Evolutionary conservation across 805 yeast species (phyloP), one percentile per base, ranked within the genome.

Genomic region (Saturnispora sekii): DNA sequence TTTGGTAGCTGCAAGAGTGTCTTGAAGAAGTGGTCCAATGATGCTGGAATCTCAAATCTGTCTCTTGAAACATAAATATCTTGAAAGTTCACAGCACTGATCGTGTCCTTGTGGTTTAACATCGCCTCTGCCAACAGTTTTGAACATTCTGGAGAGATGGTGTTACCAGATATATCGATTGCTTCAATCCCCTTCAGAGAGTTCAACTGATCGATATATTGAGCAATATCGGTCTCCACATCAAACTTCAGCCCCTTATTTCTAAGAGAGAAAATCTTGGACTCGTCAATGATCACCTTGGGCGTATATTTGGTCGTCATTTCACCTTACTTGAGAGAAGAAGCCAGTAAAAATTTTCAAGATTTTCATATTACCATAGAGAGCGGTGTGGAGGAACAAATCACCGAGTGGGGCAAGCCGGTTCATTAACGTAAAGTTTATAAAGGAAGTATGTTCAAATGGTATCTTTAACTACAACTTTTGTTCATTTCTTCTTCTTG

Each of bases 31-130:
- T 72, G 69, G 47, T 75, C 76, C 60, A 93, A 73, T 4, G 95
- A 79, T 51, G 78, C 75, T 16, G 97, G 97, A 51, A 93, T 94
- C 66, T 93, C 99, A 47, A 89, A 89, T 56, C 87, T 88, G 53
- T 90, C 75, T 60, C 99, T 77, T 10, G 97, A 95, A 26, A 97
- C 93, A 68, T 86, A 93, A 51, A 93, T 74, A 64, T 93, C 99
- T 41, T 95, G 89, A 53, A 93, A 79, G 62, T 90, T 78, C 48
- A 87, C 77, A 54, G 81, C 89, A 49, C 69, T 74, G 55, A 78
- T 67, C 47, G 77, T 68, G 41, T 68, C 69, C 36, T 61, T 60
- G 32, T 65, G 61, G 10, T 49, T 48, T n/a, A 68, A 51, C 50
- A 80, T 62, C 9, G 76, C 72, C 38, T 73, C 68, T 33, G 90